Conservation (phyloP, 164 flowering plant genomes). For the Liquidambar formosana region DNA sequence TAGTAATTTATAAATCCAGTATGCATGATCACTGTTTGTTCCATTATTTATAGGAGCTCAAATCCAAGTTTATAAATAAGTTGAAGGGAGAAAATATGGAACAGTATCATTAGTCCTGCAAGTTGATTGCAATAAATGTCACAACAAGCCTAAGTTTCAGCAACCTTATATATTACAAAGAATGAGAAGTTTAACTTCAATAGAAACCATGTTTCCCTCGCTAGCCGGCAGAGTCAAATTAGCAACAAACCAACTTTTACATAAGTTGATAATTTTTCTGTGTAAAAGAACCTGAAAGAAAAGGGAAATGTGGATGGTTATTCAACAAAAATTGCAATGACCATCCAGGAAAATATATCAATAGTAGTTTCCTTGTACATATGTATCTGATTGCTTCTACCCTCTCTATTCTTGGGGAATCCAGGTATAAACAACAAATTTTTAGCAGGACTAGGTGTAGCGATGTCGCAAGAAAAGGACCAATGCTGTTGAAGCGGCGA, state of each 20-base stretch:
- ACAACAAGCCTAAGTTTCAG: too few relatives aligned
- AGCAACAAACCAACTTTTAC: too few relatives aligned
- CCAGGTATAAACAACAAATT: background rate
- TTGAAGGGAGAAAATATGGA: too few relatives aligned
- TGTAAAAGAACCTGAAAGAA: background rate
- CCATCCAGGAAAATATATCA: conserved; percentile 5
- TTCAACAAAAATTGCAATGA: conserved; percentile 11
- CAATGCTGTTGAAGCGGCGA: conserved; percentile 65
- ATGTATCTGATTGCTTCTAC: background rate
- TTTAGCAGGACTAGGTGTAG: conserved; percentile 20
- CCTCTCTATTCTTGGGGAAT: background rate
- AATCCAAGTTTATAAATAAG: too few relatives aligned
- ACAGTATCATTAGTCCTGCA: too few relatives aligned
- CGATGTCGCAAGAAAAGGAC: conserved; percentile 51
- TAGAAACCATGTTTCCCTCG: too few relatives aligned
- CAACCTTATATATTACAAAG: background rate
- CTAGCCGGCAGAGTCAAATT: too few relatives aligned
- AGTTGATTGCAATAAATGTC: too few relatives aligned
- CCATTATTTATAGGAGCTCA: too few relatives aligned
- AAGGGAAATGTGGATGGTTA: conserved; percentile 4
- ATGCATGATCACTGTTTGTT: too few relatives aligned
- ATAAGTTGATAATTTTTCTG: background rate
- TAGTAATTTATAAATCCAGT: too few relatives aligned
- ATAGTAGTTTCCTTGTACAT: background rate
- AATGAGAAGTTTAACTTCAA: background rate